phyloP scores from a whole-genome alignment of 1,284 basidiomycete species.

The Singerocomus inundabilis region DNA sequence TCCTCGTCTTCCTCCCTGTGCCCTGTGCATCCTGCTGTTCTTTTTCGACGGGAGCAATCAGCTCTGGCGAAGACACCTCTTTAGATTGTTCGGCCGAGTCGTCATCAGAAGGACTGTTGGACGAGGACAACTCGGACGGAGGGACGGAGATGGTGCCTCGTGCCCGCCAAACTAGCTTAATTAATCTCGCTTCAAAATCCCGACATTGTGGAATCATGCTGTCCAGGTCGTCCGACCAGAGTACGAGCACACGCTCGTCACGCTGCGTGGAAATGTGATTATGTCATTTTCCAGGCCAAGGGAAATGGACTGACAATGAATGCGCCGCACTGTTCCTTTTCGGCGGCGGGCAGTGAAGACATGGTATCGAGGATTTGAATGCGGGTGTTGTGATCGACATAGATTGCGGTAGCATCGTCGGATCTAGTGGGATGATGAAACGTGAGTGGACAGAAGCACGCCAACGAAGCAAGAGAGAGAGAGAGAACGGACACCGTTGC shows the following conservation, averaged over 20 bases:
- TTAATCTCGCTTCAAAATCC: slow-evolving; percentile 79
- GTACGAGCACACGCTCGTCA: slow-evolving; percentile 69
- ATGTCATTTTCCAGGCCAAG: too few species aligned
- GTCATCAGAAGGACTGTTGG: slow-evolving; percentile 26
- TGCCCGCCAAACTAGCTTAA: slow-evolving; percentile 70
- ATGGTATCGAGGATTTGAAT: slow-evolving; percentile 72
- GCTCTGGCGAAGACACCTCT: slow-evolving; percentile 23
- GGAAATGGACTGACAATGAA: slow-evolving; percentile 80
- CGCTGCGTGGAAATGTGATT: slow-evolving; percentile 49
- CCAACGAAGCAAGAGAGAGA: too few species aligned
- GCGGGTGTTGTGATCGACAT: slow-evolving; percentile 67
- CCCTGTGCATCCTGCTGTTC: slow-evolving; percentile 28
- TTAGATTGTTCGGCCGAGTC: slow-evolving; percentile 30
- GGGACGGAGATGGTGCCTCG: slow-evolving; percentile 21
- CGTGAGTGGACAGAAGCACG: not conserved
- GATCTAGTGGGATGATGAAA: too few species aligned
- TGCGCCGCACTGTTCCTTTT: slow-evolving; percentile 82
- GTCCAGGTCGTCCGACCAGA: slow-evolving; percentile 78
- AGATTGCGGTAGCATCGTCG: slow-evolving; percentile 38
- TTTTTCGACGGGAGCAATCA: slow-evolving; percentile 32
- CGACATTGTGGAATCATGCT: slow-evolving; percentile 66
- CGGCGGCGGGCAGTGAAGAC: slow-evolving; percentile 66
- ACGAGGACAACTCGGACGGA: too few species aligned
- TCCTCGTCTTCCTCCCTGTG: slow-evolving; percentile 24
- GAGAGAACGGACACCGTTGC: slow-evolving; percentile 59